Conservation (phyloP, 257 asterid species). For the Orobanche coerulescens region DNA sequence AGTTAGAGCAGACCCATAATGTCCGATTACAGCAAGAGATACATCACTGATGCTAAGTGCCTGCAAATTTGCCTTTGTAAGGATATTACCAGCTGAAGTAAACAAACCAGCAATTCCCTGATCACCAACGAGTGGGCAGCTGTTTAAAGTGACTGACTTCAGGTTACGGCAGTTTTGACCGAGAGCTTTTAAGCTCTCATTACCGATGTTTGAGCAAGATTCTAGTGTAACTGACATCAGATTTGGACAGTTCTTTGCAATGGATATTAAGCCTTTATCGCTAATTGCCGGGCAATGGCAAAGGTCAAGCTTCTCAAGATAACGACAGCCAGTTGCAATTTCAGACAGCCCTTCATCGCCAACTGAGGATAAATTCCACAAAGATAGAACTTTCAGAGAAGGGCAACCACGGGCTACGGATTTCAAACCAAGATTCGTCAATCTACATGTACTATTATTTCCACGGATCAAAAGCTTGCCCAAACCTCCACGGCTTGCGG, state of each 20-base stretch:
- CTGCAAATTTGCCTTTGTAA: slow-evolving; percentile 57
- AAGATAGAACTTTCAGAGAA: slow-evolving; percentile 57
- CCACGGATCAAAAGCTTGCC: slow-evolving; percentile 89
- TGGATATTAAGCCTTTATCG: slow-evolving; percentile 49
- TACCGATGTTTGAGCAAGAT: slow-evolving; percentile 70
- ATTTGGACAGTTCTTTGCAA: slow-evolving; percentile 67
- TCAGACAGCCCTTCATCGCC: slow-evolving; percentile 66
- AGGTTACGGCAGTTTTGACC: slow-evolving; percentile 56
- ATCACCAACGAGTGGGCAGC: slow-evolving; percentile 64
- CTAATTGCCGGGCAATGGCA: slow-evolving; percentile 63
- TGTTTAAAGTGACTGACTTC: slow-evolving; percentile 46
- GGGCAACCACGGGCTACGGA: slow-evolving; percentile 75
- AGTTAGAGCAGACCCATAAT: slow-evolving; percentile 57
- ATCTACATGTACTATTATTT: slow-evolving; percentile 39
- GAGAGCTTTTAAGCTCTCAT: slow-evolving; percentile 59
- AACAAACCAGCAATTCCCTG: slow-evolving; percentile 66
- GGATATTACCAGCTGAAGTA: slow-evolving; percentile 50
- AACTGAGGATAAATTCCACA: slow-evolving; percentile 69
- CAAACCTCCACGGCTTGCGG: slow-evolving; percentile 69
- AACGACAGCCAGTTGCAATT: slow-evolving; percentile 62
- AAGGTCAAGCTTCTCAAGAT: slow-evolving; percentile 79
- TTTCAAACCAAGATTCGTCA: slow-evolving; percentile 71
- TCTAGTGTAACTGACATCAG: slow-evolving; percentile 58
- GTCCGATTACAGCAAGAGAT: slow-evolving; percentile 89
- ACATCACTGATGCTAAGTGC: slow-evolving; percentile 53